Percentiles rank a stretch among this genome's conserved stretches.
Evolutionary conservation across 495 filamentous ascomycete genomes (phyloP).

Genomic region (Talaromyces proteolyticus): DNA sequence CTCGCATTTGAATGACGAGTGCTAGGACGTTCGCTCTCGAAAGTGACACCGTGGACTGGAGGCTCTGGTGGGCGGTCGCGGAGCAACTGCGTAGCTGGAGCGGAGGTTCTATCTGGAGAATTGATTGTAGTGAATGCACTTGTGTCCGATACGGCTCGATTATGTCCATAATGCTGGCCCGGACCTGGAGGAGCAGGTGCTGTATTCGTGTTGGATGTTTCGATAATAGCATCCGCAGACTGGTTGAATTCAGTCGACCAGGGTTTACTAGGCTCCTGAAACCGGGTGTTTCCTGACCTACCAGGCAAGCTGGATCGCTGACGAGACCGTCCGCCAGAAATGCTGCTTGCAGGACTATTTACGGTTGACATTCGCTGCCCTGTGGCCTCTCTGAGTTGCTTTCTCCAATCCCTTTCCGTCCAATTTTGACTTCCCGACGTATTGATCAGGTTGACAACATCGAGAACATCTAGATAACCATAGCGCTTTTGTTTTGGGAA

Average conservation of each 20-base stretch:
- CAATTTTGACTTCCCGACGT: slow-evolving; percentile 72
- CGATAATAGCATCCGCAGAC: slow-evolving; percentile 32
- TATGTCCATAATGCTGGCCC: slow-evolving; percentile 37
- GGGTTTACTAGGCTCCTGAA: slow-evolving; percentile 42
- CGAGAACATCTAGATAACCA: slow-evolving; percentile 83
- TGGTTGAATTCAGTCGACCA: slow-evolving; percentile 34
- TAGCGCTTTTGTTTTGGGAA: slow-evolving; percentile 86
- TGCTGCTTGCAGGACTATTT: slow-evolving; percentile 50
- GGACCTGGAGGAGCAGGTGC: slow-evolving; percentile 35
- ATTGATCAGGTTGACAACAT: slow-evolving; percentile 74
- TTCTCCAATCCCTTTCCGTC: slow-evolving; percentile 87
- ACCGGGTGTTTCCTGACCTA: slow-evolving; percentile 27
- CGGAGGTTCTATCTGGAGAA: slow-evolving; percentile 25
- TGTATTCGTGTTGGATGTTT: slow-evolving; percentile 19
- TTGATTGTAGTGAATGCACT: slow-evolving; percentile 23
- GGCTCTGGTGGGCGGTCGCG: slow-evolving; percentile 35
- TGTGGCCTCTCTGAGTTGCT: slow-evolving; percentile 83
- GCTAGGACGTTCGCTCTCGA: slow-evolving; percentile 12
- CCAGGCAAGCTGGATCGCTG: slow-evolving; percentile 64
- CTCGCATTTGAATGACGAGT: slow-evolving; percentile 35
- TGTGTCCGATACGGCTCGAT: slow-evolving; percentile 51
- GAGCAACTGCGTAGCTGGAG: slow-evolving; percentile 32
- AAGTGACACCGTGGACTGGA: slow-evolving; percentile 26
- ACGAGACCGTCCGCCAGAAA: slow-evolving; percentile 52
- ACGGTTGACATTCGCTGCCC: slow-evolving; percentile 62